Base-by-base conservation (phyloP, 2,329 filamentous ascomycete species). In the Exophiala sp. region DNA sequence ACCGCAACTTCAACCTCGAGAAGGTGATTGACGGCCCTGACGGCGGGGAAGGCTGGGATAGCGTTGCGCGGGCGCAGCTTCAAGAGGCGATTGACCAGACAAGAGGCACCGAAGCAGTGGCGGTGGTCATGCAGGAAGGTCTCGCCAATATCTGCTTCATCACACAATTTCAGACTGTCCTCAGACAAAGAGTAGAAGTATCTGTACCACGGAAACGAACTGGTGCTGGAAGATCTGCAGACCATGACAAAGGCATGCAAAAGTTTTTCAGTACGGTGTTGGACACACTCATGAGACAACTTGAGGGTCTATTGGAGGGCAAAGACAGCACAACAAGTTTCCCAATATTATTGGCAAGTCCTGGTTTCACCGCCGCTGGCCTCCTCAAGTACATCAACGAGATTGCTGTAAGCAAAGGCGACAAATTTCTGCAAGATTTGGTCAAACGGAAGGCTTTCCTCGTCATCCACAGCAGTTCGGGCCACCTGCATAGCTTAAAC, bases 111-210 rank as follows among this genome's bases (percentile, higher is more conserved):
- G 87, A 92, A 58, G 80, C 95, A 14, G 89, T 91, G 51, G 92
- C 94, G 0, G 86, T 97, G 1, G 88, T 97, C 20, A 92, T 99
- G 87, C 89, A 95, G 65, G 92, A 97, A 60, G 76, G 74, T 1
- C 48, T 78, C 9, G 75, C 75, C 3, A 75, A 77, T 65, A 75
- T 78, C n/a, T 76, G 74, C 57, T 76, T 78, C 53, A 72, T 78
- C 54, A 76, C 75, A 3, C 75, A 76, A 49, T 74, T 73, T 38
- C 74, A 75, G 60, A 78, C 75, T 9, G 70, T 78, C 44, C 56
- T 78, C 52, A 75, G 75, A 63, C 75, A 78, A 56, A 75, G 74
- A 51, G 65, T 78, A 21, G 75, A 77, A 61, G 71, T 73, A 63
- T 71, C 70, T 1, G 73, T 78, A 35, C 74, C 75, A 20, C 68